These are phyloP conservation scores for Termitomyces sp. DNA, from an alignment of 1,284 basidiomycete species.

Conservation along the genomic window DNA sequence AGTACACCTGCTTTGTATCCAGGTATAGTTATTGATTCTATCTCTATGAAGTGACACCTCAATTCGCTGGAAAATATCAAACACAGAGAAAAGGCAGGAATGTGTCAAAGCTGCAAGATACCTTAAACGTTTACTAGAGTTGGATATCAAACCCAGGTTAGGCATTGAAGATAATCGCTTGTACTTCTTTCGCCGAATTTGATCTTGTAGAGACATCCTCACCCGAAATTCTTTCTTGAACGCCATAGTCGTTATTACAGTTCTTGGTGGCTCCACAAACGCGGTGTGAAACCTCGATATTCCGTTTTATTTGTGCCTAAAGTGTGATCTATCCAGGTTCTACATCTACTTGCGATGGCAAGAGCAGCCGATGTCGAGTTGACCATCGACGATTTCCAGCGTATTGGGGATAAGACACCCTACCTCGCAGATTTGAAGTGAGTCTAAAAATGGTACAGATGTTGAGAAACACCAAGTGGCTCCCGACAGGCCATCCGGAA, in stretches of 20 bases:
- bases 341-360: constrained; percentile 93
- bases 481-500: constrained; percentile 71
- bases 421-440: constrained; percentile 90
- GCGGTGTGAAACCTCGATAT: constrained; percentile 46
- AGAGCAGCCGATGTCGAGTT: constrained; percentile 85
- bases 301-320: not conserved
- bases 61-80: not conserved
- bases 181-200: not conserved
- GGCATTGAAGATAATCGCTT: not conserved
- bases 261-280: constrained; percentile 91
- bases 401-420: constrained; percentile 84
- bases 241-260: constrained; percentile 80
- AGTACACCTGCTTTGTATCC: constrained; percentile 80
- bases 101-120: constrained; percentile 81
- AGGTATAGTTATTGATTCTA: constrained; percentile 33
- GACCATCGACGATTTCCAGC: constrained; percentile 92
- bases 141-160: constrained; percentile 82
- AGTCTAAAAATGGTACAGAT: constrained; percentile 5
- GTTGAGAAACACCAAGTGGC: not conserved
- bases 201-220: constrained; percentile 68
- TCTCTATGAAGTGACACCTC: not conserved
- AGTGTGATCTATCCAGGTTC: constrained; percentile 44
- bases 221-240: constrained; percentile 90
- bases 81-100: constrained; percentile 75
- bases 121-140: constrained; percentile 76